phyloP scores from a whole-genome alignment of 129 eudicot genomes.

The Tagetes erecta region DNA sequence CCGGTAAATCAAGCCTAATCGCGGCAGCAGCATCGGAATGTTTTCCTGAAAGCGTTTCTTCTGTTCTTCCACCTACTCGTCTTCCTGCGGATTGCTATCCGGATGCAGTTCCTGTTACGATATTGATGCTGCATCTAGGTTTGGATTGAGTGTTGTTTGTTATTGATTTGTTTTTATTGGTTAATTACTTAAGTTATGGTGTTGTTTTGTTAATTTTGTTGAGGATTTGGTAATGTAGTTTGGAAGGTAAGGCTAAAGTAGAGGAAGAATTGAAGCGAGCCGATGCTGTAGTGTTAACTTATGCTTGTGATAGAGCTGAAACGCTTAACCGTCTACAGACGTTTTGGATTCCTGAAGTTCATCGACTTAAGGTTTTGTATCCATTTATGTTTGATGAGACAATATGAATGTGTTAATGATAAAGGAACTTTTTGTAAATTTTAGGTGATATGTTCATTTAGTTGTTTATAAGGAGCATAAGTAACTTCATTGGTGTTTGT shows the following conservation, averaged over 20 bases:
- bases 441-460: not conserved
- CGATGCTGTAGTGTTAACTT: conserved; percentile 82
- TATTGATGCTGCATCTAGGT: conserved; percentile 93
- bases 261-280: conserved; percentile 95
- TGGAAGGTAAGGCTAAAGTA: conserved; percentile 76
- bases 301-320: conserved; percentile 84
- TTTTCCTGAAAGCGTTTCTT: conserved; percentile 64
- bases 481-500: conserved; percentile 3
- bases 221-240: conserved; percentile 40
- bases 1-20: conserved; percentile 93
- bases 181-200: not conserved
- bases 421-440: no score
- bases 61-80: conserved; percentile 91
- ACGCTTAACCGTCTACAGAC: conserved; percentile 69
- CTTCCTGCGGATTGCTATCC: conserved; percentile 88
- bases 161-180: not conserved
- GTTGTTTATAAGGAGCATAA: not conserved
- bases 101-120: conserved; percentile 70
- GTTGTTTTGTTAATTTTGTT: conserved; percentile 15
- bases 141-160: not conserved
- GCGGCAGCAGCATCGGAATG: conserved; percentile 74
- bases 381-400: no score
- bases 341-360: conserved; percentile 93
- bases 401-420: no score
- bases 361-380: conserved; percentile 68